Evolutionary conservation across 306 rosid genomes (phyloP), one percentile per base, ranked within the genome.

Genomic region (Begonia fuchsioides): DNA sequence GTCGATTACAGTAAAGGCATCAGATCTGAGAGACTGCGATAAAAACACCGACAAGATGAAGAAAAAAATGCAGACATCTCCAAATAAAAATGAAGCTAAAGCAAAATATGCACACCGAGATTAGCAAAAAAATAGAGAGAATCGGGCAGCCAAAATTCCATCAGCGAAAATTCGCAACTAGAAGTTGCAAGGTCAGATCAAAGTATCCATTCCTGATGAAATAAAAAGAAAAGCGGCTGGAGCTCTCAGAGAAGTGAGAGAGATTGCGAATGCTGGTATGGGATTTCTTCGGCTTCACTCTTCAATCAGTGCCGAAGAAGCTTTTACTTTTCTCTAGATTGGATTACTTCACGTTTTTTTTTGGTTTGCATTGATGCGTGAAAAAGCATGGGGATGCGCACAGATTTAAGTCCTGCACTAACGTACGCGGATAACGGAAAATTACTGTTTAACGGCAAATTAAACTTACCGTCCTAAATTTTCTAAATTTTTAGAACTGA

Each of bases 21-120:
- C 80, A 81, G 87, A 85, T 80, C 92, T 77, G 50, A 17, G 40
- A 53, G 55, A 70, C 53, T 44, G 26, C 12, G 69, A 60, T 50
- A 55, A 60, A 75, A 71, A 43, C 72, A 70, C 60, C 66, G 57
- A 65, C 70, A 54, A 68, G 71, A 62, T 52, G 72, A 60, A 66
- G 19, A 32, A 44, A 13, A 32, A 44, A 64, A 59, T 53, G 64
- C 59, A 69, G 60, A 61, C 26, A 40, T 55, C 39, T 39, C n/a
- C 35, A 58, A 55, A 53, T 5, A 12, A 56, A 48, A 35, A 18
- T 49, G 52, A 52, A 51, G 45, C 71, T 35, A 40, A 48, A 59
- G 69, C 65, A 68, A 38, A 75, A 74, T 49, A 56, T 57, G 35
- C 35, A 26, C 35, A 26, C 60, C 38, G 63, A 59, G 43, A 32